Evolutionary conservation across 108 stramenopile species (phyloP).

Genomic region (Cyclotella atomus): DNA sequence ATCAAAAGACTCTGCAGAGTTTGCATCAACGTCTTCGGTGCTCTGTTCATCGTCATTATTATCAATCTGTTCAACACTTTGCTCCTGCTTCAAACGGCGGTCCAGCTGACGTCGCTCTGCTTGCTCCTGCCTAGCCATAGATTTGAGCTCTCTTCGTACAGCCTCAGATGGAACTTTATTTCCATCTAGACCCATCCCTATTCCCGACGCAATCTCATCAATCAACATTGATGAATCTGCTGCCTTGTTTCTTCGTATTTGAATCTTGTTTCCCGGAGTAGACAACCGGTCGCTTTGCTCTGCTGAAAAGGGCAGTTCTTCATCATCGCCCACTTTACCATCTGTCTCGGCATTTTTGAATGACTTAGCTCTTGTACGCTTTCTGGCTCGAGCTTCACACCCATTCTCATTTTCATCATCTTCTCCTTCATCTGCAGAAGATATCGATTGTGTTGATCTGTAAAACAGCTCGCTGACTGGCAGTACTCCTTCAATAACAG

Average conservation of each 20-base stretch:
- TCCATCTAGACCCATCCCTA: constrained; percentile 12
- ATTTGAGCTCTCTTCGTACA: constrained; percentile 26
- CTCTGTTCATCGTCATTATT: background rate
- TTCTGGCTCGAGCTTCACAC: background rate
- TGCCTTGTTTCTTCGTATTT: constrained; percentile 45
- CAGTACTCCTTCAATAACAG: constrained; percentile 69
- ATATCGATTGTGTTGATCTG: constrained; percentile 55
- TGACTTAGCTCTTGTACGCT: constrained; percentile 1
- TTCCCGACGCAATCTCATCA: constrained; percentile 26
- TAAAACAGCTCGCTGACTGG: constrained; percentile 85
- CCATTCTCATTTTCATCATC: background rate
- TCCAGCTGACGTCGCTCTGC: constrained; percentile 36
- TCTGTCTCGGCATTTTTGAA: constrained; percentile 5
- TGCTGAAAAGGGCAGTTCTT: constrained; percentile 56
- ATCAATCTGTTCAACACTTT: background rate
- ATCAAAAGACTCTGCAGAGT: background rate
- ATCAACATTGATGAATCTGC: background rate
- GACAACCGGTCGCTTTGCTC: constrained; percentile 52
- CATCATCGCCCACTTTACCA: constrained; percentile 38
- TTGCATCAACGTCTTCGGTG: background rate
- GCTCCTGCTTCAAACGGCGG: background rate
- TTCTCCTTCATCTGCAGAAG: constrained; percentile 7
- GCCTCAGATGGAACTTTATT: constrained; percentile 23
- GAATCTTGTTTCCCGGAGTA: constrained; percentile 52
- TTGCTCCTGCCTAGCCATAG: constrained; percentile 38